Evolutionary conservation across 1,284 basidiomycete genomes (phyloP), one percentile per base, ranked within the genome.

Genomic region (Rhodotorula sp.): DNA sequence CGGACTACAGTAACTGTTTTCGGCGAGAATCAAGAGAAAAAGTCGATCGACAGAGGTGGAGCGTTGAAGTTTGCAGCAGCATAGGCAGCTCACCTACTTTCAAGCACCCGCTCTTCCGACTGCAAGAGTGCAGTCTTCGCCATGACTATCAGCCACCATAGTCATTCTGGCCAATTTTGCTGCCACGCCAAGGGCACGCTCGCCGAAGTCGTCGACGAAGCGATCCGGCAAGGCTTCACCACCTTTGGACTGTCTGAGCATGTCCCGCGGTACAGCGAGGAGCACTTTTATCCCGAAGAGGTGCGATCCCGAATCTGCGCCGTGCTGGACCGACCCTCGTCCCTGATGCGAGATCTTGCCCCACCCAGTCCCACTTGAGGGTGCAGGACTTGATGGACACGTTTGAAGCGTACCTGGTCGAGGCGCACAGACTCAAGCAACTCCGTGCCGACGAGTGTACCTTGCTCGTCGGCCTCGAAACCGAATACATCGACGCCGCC

Each of bases 141-240:
- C 5, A 95, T 94, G 93, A 91, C 91, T 74, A 85, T 90, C 80
- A 91, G 89, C 77, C 93, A 94, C 79, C 95, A 97, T 82, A 95
- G 93, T 17, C 95, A 98, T 79, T 97, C 94, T 12, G 95, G 95
- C 45, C 89, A 96, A 79, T 99, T 97, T 82, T 98, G 95, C 84
- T 89, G 87, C 73, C 96, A 99, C 80, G 95, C 93, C 14, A 80
- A 82, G 77, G 89, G 90, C 8, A 84, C 84, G 0, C 85, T 99
- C 30, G 88, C 93, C 73, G 86, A 91, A 4, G 89, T 95, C 22
- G 88, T 96, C 1, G 79, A 83, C 8, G 88, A 89, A 74, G 95
- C 96, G 17, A 88, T 93, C 66, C 79, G 82, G 4, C 86, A 89
- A 79, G 87, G 89, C 0, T 99, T 98, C 80, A 83, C 85, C 68